phyloP scores from a whole-genome alignment of 129 eudicot genomes.

The Solidago caesia region DNA sequence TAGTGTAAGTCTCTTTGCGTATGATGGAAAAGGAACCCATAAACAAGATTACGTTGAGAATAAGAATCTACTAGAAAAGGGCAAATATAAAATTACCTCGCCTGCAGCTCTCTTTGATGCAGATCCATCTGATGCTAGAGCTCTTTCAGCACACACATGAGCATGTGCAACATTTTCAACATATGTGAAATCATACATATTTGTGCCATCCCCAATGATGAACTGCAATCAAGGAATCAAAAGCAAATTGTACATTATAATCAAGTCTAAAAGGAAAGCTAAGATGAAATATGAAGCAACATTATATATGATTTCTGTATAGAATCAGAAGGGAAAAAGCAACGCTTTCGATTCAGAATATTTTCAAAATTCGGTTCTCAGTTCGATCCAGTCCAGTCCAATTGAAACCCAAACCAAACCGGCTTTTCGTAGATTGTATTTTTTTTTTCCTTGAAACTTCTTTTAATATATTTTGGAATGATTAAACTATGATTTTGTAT shows the following conservation, averaged over 20 bases:
- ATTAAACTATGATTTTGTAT: background rate
- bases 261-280: background rate
- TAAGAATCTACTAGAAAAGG: conserved; percentile 14
- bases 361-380: background rate
- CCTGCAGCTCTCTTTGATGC: conserved; percentile 89
- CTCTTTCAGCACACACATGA: conserved; percentile 98
- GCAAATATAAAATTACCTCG: conserved; percentile 45
- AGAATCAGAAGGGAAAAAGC: too few species aligned
- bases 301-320: too few species aligned
- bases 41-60: background rate
- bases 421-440: background rate
- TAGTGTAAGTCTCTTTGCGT: too few species aligned
- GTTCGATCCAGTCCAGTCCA: background rate
- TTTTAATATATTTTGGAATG: background rate
- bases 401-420: background rate
- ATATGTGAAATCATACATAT: conserved; percentile 90
- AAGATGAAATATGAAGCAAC: too few species aligned
- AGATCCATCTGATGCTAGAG: conserved; percentile 75
- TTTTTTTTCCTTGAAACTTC: background rate
- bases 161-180: conserved; percentile 99
- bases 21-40: too few species aligned
- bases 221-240: conserved; percentile 51
- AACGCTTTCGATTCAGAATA: background rate
- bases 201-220: conserved; percentile 88
- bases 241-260: conserved; percentile 4